phyloP scores from a whole-genome alignment of 2,329 filamentous ascomycete species.

The Aspergillus proliferans region DNA sequence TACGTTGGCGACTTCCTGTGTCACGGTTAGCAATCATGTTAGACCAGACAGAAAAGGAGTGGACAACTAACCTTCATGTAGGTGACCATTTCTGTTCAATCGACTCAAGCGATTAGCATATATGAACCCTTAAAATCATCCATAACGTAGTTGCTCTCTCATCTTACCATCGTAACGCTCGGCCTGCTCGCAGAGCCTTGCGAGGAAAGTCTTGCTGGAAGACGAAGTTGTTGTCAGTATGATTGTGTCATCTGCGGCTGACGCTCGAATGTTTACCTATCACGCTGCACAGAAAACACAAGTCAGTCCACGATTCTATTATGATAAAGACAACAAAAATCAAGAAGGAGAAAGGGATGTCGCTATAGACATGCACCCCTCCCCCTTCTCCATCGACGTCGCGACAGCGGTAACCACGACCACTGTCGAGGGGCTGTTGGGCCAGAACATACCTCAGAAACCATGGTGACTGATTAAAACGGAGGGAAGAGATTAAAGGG shows the following conservation, averaged over 20 bases:
- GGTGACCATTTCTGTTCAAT: slow-evolving; percentile 75
- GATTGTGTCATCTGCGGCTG: slow-evolving; percentile 11
- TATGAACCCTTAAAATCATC: slow-evolving; percentile 5
- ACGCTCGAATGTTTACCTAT: slow-evolving; percentile 53
- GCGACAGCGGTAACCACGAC: slow-evolving; percentile 21
- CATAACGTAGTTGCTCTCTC: not conserved
- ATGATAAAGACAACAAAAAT: slow-evolving; percentile 1
- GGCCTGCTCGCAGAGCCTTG: slow-evolving; percentile 99
- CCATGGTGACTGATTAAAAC: slow-evolving; percentile 51
- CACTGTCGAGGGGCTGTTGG: slow-evolving; percentile 27
- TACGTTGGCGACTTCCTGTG: slow-evolving; percentile 89
- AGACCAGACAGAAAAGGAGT: slow-evolving; percentile 6
- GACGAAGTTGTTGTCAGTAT: slow-evolving; percentile 29
- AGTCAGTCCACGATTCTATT: slow-evolving; percentile 25
- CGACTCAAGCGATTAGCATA: slow-evolving; percentile 20
- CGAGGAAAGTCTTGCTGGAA: slow-evolving; percentile 96
- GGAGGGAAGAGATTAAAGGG: slow-evolving; percentile 30
- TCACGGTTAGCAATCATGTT: slow-evolving; percentile 18
- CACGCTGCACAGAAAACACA: slow-evolving; percentile 50
- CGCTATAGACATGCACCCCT: slow-evolving; percentile 4
- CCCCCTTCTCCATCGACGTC: slow-evolving; percentile 2
- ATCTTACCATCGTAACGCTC: slow-evolving; percentile 92
- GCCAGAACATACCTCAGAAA: slow-evolving; percentile 51
- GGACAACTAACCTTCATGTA: slow-evolving; percentile 78
- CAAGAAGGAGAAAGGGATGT: slow-evolving; percentile 14